Base-by-base conservation (phyloP, 768 basidiomycete genomes). In the Termitomyces sp. region DNA sequence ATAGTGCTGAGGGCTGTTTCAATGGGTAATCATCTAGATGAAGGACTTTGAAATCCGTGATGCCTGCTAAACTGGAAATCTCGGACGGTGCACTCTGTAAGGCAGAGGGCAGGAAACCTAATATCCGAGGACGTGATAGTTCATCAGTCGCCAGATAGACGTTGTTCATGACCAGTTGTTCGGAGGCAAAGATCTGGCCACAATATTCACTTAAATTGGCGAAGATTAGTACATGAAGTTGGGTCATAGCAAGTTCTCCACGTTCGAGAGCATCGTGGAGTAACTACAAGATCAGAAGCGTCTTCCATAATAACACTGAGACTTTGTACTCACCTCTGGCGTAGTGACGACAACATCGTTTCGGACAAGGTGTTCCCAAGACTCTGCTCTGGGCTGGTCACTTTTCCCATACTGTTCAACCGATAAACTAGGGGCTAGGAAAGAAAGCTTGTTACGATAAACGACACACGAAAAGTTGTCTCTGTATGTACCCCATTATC, bases 201-300 rank as follows among this genome's bases (percentile, higher is more conserved):
- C 73, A 69, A 33, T 72, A 67, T 52, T 73, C 70, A 59, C 69
- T 64, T 52, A 74, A 61, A 26, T 61, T 71, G 47, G 65, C 62
- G 49, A 84, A 69, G 17, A 83, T 66, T 49, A 85, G 57, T 23
- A 75, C 61, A 58, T 75, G 71, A 28, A 79, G 55, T 60, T 82
- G 78, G 8, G 73, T 68, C 50, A 83, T 70, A 28, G 72, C 63
- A 55, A 81, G 65, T 23, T 66, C 64, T 23, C 74, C 75, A 45
- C 62, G 64, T 6, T 64, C 48, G 12, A 82, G 62, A 40, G 72
- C 75, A 45, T 72, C 67, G 26, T 78, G 69, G 30, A 83, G 63
- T 28, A 71, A 61, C 80, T 81, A 45, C 41, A 50, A 35, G 47
- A 45, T 50, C 37, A 47, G 51, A 42, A 55, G 35, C 63, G 31